Base-by-base conservation (phyloP, 2,329 filamentous ascomycete species). In the Fusarium palustre region DNA sequence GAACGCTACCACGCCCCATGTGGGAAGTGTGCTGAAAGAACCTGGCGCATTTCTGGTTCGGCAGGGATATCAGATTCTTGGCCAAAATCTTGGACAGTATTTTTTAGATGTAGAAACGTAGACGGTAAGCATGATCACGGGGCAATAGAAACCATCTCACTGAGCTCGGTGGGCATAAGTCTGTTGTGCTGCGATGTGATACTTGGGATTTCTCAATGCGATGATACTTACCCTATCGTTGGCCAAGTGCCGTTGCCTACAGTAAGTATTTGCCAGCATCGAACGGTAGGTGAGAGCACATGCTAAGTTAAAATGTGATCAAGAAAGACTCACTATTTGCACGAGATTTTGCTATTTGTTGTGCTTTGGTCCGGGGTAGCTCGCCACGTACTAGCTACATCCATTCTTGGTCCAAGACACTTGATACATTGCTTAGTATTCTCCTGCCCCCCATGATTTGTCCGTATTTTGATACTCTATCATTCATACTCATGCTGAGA, bases 1-100 rank as follows among this genome's bases (percentile, higher is more conserved):
- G 18, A 80, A 84, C 56, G 25, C 76, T 91, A 45, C 89, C 89
- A 4, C 82, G 85, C 30, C 89, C 90, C 7, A 76, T 92, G 71
- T 91, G 89, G 88, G 87, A 90, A 74, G 77, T 89, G 48, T 88
- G 85, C 71, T 86, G 69, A 82, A 47, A n/a, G 36, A 22, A 42
- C 33, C 10, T 36, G 10, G n/a, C 18, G 42, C 49, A 30, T 28
- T 20, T 20, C 8, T 34, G 39, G 39, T 25, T 43, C 34, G 34
- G 9, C 16, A 36, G n/a, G 42, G 55, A 42, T 22, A 45, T n/a
- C 18, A 30, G 25, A n/a, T 25, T 48, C 25, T 49, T 31, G 28
- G 30, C 31, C 25, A 50, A 52, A 47, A 48, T 49, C 52, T 43
- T 46, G 34, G 56, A 31, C 52, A 50, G 33, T 55, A 43, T 57